Conservation (phyloP, 805 yeast species). For the Saccharomyces jurei region DNA sequence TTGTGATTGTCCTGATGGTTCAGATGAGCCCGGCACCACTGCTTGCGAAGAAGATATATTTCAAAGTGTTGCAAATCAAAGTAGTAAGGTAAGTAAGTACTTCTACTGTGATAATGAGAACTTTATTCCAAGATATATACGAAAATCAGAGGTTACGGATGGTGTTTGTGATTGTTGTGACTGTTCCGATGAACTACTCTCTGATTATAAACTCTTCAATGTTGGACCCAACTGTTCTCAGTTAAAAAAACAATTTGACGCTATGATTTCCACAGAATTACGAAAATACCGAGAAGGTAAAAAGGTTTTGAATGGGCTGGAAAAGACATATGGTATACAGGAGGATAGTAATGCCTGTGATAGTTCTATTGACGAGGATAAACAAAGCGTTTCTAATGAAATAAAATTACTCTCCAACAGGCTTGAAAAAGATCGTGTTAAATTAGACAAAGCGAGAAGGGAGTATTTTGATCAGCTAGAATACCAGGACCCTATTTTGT, state of each 20-base stretch:
- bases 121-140: constrained; percentile 51
- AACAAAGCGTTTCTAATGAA: constrained; percentile 4
- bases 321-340: constrained; percentile 13
- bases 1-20: constrained; percentile 97
- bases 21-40: constrained; percentile 92
- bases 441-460: constrained; percentile 15
- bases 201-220: neutral
- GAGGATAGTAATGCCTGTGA: constrained; percentile 9
- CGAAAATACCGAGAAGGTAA: constrained; percentile 47
- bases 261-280: constrained; percentile 39
- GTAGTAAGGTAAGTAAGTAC: constrained; percentile 12
- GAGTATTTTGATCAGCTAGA: constrained; percentile 14
- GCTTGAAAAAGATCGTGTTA: constrained; percentile 12
- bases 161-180: constrained; percentile 98
- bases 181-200: constrained; percentile 72
- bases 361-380: constrained; percentile 1
- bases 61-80: constrained; percentile 5
- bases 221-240: constrained; percentile 19
- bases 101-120: constrained; percentile 80
- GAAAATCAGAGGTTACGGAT: constrained; percentile 67
- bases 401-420: constrained; percentile 6
- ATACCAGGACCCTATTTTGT: constrained; percentile 18
- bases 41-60: constrained; percentile 46
- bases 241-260: constrained; percentile 21
- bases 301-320: constrained; percentile 29